These are phyloP conservation scores for Solanum habrochaites DNA, from an alignment of 257 asterid species.

Conservation along the genomic window DNA sequence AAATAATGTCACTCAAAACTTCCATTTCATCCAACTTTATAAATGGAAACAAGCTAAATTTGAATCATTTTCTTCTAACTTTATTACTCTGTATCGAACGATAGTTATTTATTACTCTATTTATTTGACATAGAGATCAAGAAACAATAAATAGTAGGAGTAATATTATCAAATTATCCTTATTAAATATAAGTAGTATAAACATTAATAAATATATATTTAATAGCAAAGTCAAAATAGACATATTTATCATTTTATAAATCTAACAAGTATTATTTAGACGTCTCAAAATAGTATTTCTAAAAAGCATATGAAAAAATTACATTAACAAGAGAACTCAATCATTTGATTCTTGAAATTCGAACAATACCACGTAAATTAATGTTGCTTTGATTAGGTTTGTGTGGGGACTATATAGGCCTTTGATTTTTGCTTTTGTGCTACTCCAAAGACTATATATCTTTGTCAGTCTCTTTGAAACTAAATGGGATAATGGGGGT, in stretches of 20 bases:
- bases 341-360: neutral
- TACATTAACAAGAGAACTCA: fast-evolving
- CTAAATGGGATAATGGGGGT: neutral
- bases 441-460: neutral
- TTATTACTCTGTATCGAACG: no score
- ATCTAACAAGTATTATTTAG: no score
- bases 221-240: neutral
- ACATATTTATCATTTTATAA: no score
- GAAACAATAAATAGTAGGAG: no score
- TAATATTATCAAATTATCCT: no score
- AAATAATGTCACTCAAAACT: neutral
- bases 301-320: neutral
- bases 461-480: neutral
- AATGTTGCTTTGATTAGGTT: neutral
- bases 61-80: neutral
- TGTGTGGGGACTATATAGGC: neutral
- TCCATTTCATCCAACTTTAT: neutral
- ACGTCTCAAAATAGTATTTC: no score
- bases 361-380: neutral
- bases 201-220: no score
- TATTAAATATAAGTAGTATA: no score
- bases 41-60: neutral
- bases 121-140: neutral
- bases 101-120: no score
- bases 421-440: constrained; percentile 12